These are phyloP conservation scores for Scedosporium aurantiacum DNA, from an alignment of 2,329 filamentous ascomycete species.

Conservation along the genomic window DNA sequence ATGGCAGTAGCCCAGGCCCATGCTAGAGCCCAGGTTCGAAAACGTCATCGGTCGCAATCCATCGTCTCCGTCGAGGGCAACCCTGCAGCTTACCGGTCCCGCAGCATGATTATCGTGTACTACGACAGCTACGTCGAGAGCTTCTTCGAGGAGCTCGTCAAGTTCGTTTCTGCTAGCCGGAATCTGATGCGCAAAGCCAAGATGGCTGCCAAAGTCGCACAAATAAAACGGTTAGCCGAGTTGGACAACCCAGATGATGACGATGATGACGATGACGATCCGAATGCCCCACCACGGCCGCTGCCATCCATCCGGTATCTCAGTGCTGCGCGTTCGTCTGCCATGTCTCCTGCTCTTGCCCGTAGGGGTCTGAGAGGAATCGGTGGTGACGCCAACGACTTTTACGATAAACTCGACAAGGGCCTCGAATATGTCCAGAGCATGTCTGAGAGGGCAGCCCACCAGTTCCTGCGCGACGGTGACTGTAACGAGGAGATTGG, in stretches of 20 bases:
- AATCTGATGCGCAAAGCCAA: constrained; percentile 82
- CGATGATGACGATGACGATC: constrained; percentile 26
- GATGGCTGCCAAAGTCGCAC: constrained; percentile 65
- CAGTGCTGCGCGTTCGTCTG: constrained; percentile 23
- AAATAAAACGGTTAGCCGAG: constrained; percentile 49
- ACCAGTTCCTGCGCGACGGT: constrained; percentile 80
- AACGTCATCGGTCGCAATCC: constrained; percentile 39
- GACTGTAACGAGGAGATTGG: constrained; percentile 70
- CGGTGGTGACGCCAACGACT: constrained; percentile 24
- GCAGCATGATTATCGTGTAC: constrained; percentile 75
- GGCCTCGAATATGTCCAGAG: constrained; percentile 68
- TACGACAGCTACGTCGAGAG: constrained; percentile 83
- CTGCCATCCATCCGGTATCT: constrained; percentile 30
- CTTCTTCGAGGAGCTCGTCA: constrained; percentile 71
- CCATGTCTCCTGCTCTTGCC: constrained; percentile 15
- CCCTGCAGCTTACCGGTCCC: constrained; percentile 51
- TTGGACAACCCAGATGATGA: constrained; percentile 44
- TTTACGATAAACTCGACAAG: constrained; percentile 67
- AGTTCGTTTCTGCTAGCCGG: constrained; percentile 66
- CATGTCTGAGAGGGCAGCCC: constrained; percentile 76
- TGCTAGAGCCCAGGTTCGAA: constrained; percentile 36
- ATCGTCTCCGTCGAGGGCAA: constrained; percentile 37
- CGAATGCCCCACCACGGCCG: constrained; percentile 4
- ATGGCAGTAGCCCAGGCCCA: constrained; percentile 32
- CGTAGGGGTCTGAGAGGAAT: neutral